phyloP scores from a whole-genome alignment of 2,329 filamentous ascomycete species.

The Xylaria digitata region DNA sequence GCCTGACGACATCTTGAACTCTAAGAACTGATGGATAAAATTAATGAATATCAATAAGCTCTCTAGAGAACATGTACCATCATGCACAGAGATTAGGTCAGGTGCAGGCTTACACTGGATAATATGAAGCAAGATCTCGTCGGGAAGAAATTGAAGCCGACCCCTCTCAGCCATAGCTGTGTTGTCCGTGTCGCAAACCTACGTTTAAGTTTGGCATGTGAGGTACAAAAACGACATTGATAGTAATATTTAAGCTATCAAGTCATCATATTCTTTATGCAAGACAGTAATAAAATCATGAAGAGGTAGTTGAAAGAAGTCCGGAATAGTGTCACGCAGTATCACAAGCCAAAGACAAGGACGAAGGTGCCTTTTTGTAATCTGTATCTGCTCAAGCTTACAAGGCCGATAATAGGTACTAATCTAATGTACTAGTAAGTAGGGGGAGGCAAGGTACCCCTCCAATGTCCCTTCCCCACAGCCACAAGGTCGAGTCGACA shows the following conservation, averaged over 20 bases:
- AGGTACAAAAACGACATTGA: not conserved
- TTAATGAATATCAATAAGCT: conserved; percentile 11
- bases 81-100: conserved; percentile 25
- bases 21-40: conserved; percentile 57
- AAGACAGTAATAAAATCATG: not conserved
- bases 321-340: conserved; percentile 18
- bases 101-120: conserved; percentile 64
- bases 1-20: conserved; percentile 70
- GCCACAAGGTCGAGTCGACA: not conserved
- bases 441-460: not conserved
- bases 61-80: conserved; percentile 9
- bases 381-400: conserved; percentile 13
- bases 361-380: conserved; percentile 12
- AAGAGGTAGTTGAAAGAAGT: conserved; percentile 5
- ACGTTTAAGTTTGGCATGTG: not conserved
- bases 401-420: no score
- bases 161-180: conserved; percentile 41
- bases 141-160: conserved; percentile 66
- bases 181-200: not conserved
- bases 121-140: conserved; percentile 73
- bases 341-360: conserved; percentile 4
- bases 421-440: no score
- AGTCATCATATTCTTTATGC: conserved; percentile 2
- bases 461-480: not conserved
- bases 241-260: conserved; percentile 11